Percentiles rank a stretch among this genome's conserved stretches.
Conservation (phyloP, 257 asterid genomes). For the Orobanche coerulescens region DNA sequence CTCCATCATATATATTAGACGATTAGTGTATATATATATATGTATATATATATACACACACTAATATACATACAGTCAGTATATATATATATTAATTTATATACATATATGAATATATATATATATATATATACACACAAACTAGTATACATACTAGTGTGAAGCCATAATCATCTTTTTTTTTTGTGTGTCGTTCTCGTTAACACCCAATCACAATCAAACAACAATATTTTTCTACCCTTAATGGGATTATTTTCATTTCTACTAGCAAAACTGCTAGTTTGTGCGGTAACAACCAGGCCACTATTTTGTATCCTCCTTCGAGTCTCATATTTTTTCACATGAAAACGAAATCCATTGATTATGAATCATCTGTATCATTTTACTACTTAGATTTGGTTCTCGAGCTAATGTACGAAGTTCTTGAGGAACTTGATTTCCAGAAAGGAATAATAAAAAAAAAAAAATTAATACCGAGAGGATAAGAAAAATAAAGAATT, state of each 20-base stretch:
- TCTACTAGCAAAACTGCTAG: conserved; percentile 8
- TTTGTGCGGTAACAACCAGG: neutral
- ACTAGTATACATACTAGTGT: too few species aligned
- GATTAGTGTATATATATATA: too few species aligned
- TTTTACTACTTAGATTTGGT: neutral
- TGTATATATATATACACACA: too few species aligned
- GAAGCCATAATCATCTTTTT: neutral
- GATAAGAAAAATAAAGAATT: too few species aligned
- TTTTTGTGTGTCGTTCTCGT: neutral
- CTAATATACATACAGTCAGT: too few species aligned
- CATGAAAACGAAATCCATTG: neutral
- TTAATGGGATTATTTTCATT: neutral
- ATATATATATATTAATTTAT: too few species aligned
- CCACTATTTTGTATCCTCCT: neutral
- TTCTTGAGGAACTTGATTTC: neutral
- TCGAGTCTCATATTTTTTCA: neutral
- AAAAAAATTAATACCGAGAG: too few species aligned
- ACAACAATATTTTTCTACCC: neutral
- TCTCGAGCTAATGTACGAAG: conserved; percentile 1
- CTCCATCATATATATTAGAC: too few species aligned
- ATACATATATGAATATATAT: too few species aligned
- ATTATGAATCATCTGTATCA: neutral
- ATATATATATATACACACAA: too few species aligned
- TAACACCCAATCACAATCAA: neutral
- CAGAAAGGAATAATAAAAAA: too few species aligned